These are phyloP conservation scores for Aspergillus affinis DNA, from an alignment of 495 filamentous ascomycete genomes.

Conservation along the genomic window DNA sequence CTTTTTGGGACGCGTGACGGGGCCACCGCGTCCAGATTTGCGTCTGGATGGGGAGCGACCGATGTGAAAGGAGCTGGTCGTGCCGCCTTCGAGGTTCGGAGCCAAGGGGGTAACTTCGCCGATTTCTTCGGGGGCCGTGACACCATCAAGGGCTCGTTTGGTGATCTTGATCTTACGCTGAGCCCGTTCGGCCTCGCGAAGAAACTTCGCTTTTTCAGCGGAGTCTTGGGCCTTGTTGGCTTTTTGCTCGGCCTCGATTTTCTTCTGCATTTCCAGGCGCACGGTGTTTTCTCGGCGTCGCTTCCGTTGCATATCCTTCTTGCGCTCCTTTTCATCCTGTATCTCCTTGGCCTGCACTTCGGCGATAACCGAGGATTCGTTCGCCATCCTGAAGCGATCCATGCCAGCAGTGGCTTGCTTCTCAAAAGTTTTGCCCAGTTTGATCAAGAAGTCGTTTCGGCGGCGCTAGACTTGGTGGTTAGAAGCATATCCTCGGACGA, in stretches of 20 bases:
- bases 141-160: conserved; percentile 76
- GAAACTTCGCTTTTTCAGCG: conserved; percentile 69
- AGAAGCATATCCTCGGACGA: not conserved
- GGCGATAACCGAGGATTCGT: conserved; percentile 70
- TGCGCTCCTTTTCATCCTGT: conserved; percentile 94
- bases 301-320: conserved; percentile 99
- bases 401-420: conserved; percentile 52
- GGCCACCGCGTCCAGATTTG: conserved; percentile 63
- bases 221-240: conserved; percentile 75
- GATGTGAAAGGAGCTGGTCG: conserved; percentile 79
- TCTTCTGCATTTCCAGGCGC: conserved; percentile 79
- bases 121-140: conserved; percentile 77
- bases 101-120: conserved; percentile 73
- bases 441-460: conserved; percentile 48
- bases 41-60: conserved; percentile 64
- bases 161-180: conserved; percentile 88
- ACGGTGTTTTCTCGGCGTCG: conserved; percentile 95
- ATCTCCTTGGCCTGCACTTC: conserved; percentile 88
- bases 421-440: conserved; percentile 53
- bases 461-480: conserved; percentile 47
- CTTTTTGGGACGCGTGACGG: conserved; percentile 68
- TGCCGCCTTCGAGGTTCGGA: conserved; percentile 83
- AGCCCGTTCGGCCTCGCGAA: conserved; percentile 77
- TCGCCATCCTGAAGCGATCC: conserved; percentile 52
- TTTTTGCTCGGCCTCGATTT: conserved; percentile 73